Percentiles rank a stretch among this genome's conserved stretches.
phyloP scores from a whole-genome alignment of 305 asterid genomes.

The Euphrasia arctica region DNA sequence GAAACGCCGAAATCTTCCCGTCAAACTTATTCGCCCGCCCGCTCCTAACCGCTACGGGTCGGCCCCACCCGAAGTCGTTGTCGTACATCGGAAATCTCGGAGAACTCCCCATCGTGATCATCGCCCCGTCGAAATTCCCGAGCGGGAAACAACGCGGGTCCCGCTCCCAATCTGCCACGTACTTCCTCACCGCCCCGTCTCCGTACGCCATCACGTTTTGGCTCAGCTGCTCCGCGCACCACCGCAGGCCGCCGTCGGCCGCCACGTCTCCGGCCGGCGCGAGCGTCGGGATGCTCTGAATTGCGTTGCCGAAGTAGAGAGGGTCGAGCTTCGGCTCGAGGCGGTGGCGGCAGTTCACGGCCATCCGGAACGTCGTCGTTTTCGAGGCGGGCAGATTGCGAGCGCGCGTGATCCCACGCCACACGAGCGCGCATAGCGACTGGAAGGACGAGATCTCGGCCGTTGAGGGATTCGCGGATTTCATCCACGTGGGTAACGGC shows the following conservation, averaged over 20 bases:
- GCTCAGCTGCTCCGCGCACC: constrained; percentile 44
- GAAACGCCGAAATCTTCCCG: constrained; percentile 70
- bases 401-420: constrained; percentile 73
- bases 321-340: constrained; percentile 58
- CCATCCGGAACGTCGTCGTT: constrained; percentile 49
- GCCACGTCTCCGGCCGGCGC: constrained; percentile 50
- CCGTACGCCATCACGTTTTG: constrained; percentile 33
- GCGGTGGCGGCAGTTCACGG: constrained; percentile 59
- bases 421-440: constrained; percentile 55
- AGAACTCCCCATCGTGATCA: constrained; percentile 73
- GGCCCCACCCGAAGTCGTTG: constrained; percentile 75
- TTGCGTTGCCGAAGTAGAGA: constrained; percentile 69
- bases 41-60: constrained; percentile 53
- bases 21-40: constrained; percentile 63
- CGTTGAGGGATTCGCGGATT: no score
- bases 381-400: constrained; percentile 39
- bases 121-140: constrained; percentile 67
- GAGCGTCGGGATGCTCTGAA: constrained; percentile 57
- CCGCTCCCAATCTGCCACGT: constrained; percentile 37
- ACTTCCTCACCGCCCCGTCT: constrained; percentile 28
- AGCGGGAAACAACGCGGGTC: constrained; percentile 46
- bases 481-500: background rate
- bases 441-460: constrained; percentile 57
- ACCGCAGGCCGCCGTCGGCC: constrained; percentile 17
- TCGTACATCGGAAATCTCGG: constrained; percentile 75